phyloP scores from a whole-genome alignment of 805 yeast genomes.

The Torulaspora quercuum region DNA sequence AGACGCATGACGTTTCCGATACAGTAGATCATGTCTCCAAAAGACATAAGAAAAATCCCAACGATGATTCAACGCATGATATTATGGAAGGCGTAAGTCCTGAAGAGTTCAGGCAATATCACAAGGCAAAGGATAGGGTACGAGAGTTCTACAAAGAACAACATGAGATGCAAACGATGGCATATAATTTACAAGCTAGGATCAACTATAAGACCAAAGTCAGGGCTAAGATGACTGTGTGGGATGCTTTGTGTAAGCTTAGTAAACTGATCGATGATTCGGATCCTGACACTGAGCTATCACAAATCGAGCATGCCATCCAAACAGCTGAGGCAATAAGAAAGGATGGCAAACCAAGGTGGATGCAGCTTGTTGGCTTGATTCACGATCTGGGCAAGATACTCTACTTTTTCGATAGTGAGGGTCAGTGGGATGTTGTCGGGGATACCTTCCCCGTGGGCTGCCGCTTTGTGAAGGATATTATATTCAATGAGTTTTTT shows the following conservation, averaged over 20 bases:
- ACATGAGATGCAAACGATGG: conserved; percentile 67
- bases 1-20: conserved; percentile 1
- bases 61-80: conserved; percentile 4
- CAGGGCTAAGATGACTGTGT: conserved; percentile 62
- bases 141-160: conserved; percentile 64
- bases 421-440: conserved; percentile 79
- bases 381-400: conserved; percentile 71
- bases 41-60: conserved; percentile 8
- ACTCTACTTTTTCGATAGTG: conserved; percentile 63
- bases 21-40: conserved; percentile 5
- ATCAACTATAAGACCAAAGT: conserved; percentile 66
- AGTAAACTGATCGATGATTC: conserved; percentile 65
- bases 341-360: conserved; percentile 62
- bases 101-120: conserved; percentile 57
- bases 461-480: conserved; percentile 56
- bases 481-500: conserved; percentile 59
- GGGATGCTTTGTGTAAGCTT: conserved; percentile 65
- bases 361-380: conserved; percentile 73
- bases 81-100: conserved; percentile 29
- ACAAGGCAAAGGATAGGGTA: conserved; percentile 64
- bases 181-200: conserved; percentile 66
- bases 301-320: conserved; percentile 71
- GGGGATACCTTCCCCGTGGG: conserved; percentile 80
- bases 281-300: conserved; percentile 71
- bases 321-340: conserved; percentile 76